Evolutionary conservation across 2,329 filamentous ascomycete genomes (phyloP).

Genomic region (Aspergillus ibericus): DNA sequence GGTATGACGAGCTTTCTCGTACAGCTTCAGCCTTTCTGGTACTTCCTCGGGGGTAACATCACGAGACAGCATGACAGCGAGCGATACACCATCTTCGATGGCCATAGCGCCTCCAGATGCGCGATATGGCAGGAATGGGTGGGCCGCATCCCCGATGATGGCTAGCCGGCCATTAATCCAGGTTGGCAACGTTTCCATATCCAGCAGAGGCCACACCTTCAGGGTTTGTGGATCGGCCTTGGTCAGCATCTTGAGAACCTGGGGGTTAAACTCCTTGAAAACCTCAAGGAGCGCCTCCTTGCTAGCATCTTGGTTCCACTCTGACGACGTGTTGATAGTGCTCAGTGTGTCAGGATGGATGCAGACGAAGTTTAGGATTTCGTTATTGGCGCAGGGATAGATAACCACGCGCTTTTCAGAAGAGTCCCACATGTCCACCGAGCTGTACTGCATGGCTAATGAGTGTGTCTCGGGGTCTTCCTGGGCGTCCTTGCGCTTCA

Average conservation of each 20-base stretch:
- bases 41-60: conserved; percentile 51
- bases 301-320: conserved; percentile 26
- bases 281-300: conserved; percentile 27
- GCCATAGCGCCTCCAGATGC: conserved; percentile 64
- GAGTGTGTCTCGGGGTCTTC: conserved; percentile 42
- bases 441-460: conserved; percentile 39
- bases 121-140: conserved; percentile 66
- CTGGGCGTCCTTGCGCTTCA: conserved; percentile 47
- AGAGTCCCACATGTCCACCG: conserved; percentile 47
- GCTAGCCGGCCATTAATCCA: conserved; percentile 58
- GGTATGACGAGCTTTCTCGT: conserved; percentile 58
- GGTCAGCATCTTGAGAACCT: conserved; percentile 34
- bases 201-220: conserved; percentile 61
- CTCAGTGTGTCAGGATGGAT: conserved; percentile 48
- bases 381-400: conserved; percentile 50
- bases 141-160: conserved; percentile 66
- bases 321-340: conserved; percentile 44
- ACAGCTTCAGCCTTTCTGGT: conserved; percentile 57
- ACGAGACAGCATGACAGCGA: conserved; percentile 56
- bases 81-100: conserved; percentile 65
- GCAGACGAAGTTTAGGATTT: conserved; percentile 52
- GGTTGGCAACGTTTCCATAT: conserved; percentile 59
- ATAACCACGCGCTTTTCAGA: conserved; percentile 48
- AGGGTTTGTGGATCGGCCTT: conserved; percentile 49
- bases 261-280: conserved; percentile 45